Conservation (phyloP, 179 eudicot species). For the Patellifolia procumbens region DNA sequence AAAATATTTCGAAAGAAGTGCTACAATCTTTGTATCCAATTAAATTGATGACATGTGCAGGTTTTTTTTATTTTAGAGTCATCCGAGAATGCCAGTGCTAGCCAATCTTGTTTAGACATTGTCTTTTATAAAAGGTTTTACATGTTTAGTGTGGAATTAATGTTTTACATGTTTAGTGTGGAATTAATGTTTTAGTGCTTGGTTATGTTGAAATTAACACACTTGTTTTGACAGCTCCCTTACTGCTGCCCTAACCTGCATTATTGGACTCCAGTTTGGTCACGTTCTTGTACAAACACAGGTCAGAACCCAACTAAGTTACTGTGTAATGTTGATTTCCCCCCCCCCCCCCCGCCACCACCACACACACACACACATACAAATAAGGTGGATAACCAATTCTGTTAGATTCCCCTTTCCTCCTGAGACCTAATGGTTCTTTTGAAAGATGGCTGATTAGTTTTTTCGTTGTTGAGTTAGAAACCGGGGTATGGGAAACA, state of each 20-base stretch:
- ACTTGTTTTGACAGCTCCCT: constrained; percentile 52
- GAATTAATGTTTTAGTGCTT: neutral
- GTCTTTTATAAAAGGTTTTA: too few relatives aligned
- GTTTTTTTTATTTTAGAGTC: neutral
- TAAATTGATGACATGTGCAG: neutral
- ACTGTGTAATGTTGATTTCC: neutral
- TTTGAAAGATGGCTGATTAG: neutral
- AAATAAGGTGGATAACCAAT: too few relatives aligned
- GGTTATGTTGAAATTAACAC: neutral
- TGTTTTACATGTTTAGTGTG: neutral
- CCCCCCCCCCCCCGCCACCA: too few relatives aligned
- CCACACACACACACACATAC: neutral
- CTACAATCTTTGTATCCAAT: neutral
- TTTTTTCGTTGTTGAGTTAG: neutral
- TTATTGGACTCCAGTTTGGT: constrained; percentile 88
- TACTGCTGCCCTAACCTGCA: constrained; percentile 69
- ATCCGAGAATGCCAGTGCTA: neutral
- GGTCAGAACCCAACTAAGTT: constrained; percentile 36
- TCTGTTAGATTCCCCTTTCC: too few relatives aligned
- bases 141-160: too few relatives aligned
- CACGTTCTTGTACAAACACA: constrained; percentile 68
- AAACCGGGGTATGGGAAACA: neutral
- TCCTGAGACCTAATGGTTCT: neutral
- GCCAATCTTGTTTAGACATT: neutral
- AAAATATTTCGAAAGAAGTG: neutral